These are phyloP conservation scores for Telfairia occidentalis DNA, from an alignment of 331 rosid species.

Conservation along the genomic window DNA sequence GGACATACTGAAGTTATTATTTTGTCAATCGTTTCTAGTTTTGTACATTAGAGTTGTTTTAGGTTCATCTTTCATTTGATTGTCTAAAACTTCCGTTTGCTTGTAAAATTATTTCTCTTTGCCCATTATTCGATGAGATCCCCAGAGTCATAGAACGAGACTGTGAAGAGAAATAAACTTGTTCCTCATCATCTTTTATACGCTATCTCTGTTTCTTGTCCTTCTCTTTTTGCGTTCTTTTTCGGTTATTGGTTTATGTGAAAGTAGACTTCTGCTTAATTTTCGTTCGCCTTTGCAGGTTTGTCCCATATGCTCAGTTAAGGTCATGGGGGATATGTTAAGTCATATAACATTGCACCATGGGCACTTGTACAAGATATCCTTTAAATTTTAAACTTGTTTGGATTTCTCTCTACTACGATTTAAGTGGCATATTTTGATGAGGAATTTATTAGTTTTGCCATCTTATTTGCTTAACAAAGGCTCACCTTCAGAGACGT, in stretches of 20 bases:
- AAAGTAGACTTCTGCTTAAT: background rate
- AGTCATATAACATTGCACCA: constrained; percentile 88
- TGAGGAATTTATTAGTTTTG: background rate
- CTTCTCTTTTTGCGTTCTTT: background rate
- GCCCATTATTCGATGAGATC: background rate
- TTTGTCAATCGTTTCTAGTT: background rate
- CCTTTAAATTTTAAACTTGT: constrained; percentile 28
- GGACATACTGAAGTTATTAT: background rate
- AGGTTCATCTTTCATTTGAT: background rate
- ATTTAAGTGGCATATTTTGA: background rate
- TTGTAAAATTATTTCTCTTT: background rate
- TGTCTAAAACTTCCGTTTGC: background rate
- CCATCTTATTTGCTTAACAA: constrained; percentile 18
- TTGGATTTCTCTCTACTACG: no score
- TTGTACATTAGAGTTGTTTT: background rate
- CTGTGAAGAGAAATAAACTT: background rate
- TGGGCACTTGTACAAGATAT: constrained; percentile 90
- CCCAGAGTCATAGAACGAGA: background rate
- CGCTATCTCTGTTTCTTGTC: background rate
- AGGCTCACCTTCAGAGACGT: constrained; percentile 73
- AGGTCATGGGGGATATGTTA: constrained; percentile 73
- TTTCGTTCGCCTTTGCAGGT: constrained; percentile 41
- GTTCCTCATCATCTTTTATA: background rate
- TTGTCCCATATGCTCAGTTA: constrained; percentile 92
- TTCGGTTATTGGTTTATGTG: background rate